Evolutionary conservation across 1,284 basidiomycete genomes (phyloP), one percentile per base, ranked within the genome.

Genomic region (Porogramme epimiltina): DNA sequence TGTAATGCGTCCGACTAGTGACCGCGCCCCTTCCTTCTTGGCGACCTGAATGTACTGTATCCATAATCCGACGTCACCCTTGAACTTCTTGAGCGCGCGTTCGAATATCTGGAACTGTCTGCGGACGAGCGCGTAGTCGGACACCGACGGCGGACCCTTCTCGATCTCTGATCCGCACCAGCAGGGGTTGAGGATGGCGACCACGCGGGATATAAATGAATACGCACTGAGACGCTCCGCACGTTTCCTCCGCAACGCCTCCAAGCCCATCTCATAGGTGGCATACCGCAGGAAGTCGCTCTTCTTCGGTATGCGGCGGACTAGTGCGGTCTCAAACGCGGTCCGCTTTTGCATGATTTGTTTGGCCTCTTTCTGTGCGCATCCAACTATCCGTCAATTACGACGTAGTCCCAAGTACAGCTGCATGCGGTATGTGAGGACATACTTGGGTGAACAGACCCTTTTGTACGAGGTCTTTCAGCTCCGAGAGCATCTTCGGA

Each of bases 41-140:
- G 93, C 93, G 33, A 92, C 81, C 55, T 90, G 80, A 52, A 96
- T 85, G 66, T 97, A 97, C 55, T 93, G 87, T 45, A 91, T 74
- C 95, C 95, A 98, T 1, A 95, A 78, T 1, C 81, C 85, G 4
- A 96, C 78, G 64, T 97, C 94, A 16, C 81, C 82, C 64, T 93
- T 93, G 80, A 97, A 96, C 66, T 89, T 91, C 67, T 83, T 87
- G 16, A 95, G 79, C 3, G 92, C 92, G 22, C 95, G 85, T 70
- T 97, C 93, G 61, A 95, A 93, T 60, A 97, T 93, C 62, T 92
- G 87, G 66, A 93, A 87, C 62, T 93, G 90, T 58, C 93, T 73
- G 51, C 87, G 80, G 24, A 91, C 86, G 45, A 95, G 79, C 6
- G 91, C 89, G 65, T 88, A 93, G 66, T 91, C 89, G 8, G 91